phyloP scores from a whole-genome alignment of 441 rosid genomes.

The Melianthus villosus region DNA sequence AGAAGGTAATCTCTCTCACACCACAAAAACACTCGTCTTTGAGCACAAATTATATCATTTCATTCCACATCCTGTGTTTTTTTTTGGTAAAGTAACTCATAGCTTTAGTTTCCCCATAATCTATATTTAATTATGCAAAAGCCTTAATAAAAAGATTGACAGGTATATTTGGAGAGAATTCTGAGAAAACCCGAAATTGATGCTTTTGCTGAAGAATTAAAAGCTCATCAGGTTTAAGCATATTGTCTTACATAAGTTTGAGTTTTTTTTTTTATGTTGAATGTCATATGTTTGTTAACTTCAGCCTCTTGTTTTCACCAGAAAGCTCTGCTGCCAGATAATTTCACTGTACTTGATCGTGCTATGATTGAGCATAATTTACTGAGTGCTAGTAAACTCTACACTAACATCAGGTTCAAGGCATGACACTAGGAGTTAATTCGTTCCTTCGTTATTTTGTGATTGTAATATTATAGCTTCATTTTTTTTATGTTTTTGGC shows the following conservation, averaged over 20 bases:
- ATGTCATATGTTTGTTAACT: constrained; percentile 4
- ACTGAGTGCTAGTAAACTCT: constrained; percentile 90
- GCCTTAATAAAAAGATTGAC: constrained; percentile 10
- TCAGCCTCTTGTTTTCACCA: constrained; percentile 21
- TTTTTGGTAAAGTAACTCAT: no score
- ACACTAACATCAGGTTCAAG: constrained; percentile 76
- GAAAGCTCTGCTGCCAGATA: constrained; percentile 92
- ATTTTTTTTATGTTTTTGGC: constrained; percentile 7
- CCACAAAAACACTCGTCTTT: no score
- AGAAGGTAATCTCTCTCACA: constrained; percentile 40
- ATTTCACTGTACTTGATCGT: constrained; percentile 86
- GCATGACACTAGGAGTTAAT: constrained; percentile 6
- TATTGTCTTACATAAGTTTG: no score
- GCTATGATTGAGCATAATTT: constrained; percentile 99
- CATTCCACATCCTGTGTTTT: not conserved
- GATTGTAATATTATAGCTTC: constrained; percentile 1
- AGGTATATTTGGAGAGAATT: constrained; percentile 95
- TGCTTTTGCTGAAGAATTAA: constrained; percentile 82
- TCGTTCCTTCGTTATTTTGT: constrained; percentile 2
- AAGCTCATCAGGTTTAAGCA: constrained; percentile 98
- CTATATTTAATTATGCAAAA: no score
- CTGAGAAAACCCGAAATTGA: constrained; percentile 87
- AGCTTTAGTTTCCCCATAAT: no score
- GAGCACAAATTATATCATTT: no score
- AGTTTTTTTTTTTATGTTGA: no score